These are phyloP conservation scores for Durio zibethinus DNA, from an alignment of 345 rosid genomes.

Conservation along the genomic window DNA sequence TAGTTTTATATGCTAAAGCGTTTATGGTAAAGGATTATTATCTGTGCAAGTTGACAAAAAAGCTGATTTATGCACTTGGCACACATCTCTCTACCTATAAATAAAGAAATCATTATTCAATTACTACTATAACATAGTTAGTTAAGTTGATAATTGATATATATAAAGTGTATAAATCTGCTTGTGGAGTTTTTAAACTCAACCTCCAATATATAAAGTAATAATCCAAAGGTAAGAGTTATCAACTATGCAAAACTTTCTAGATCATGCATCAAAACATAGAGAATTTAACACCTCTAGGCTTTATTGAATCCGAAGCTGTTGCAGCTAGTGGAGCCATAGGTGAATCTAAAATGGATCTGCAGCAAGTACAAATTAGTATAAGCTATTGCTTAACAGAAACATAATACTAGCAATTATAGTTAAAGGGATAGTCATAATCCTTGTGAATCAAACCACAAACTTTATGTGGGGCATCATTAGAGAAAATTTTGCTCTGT, in stretches of 20 bases:
- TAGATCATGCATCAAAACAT: conserved; percentile 13
- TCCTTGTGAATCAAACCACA: neutral
- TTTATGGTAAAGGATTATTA: neutral
- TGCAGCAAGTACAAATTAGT: conserved; percentile 17
- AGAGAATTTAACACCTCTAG: conserved; percentile 53
- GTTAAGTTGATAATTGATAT: neutral
- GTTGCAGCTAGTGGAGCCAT: conserved; percentile 57
- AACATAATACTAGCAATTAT: neutral
- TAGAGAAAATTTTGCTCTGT: neutral
- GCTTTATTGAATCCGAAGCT: conserved; percentile 57
- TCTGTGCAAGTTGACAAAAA: neutral
- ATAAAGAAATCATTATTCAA: neutral
- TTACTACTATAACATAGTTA: neutral
- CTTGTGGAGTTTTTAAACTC: neutral
- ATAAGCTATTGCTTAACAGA: neutral
- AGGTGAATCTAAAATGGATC: conserved; percentile 23
- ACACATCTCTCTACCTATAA: neutral
- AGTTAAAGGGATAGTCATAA: neutral
- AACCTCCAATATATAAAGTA: neutral
- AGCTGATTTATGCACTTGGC: neutral
- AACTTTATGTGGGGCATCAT: neutral
- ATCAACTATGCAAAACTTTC: neutral
- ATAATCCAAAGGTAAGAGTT: neutral
- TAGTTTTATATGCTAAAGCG: neutral
- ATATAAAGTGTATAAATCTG: neutral